Conservation (phyloP, 2,329 filamentous ascomycete species). For the Teratosphaeria viscida region DNA sequence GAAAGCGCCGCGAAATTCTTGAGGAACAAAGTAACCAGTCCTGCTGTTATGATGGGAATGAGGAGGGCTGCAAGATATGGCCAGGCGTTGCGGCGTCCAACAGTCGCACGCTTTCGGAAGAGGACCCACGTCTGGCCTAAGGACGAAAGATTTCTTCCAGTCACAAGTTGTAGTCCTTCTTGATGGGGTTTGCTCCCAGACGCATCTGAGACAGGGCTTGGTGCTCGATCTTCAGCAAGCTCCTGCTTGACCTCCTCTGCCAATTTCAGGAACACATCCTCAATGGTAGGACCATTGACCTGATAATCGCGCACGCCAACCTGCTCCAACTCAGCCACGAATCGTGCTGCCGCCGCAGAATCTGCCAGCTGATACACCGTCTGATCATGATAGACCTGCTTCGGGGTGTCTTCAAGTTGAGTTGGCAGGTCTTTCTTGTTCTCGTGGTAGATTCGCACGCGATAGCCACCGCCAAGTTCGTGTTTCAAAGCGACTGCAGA, state of each 20-base stretch:
- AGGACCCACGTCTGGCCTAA: constrained; percentile 61
- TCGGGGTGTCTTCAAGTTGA: constrained; percentile 16
- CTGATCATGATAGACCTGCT: constrained; percentile 54
- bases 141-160: constrained; percentile 60
- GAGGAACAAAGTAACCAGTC: constrained; percentile 68
- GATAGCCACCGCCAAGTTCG: constrained; percentile 70
- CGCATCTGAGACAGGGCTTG: constrained; percentile 7
- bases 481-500: constrained; percentile 82
- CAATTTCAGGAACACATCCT: constrained; percentile 81
- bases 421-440: constrained; percentile 19
- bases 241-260: constrained; percentile 66
- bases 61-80: constrained; percentile 65
- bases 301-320: constrained; percentile 65
- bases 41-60: constrained; percentile 70
- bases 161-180: constrained; percentile 42
- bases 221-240: constrained; percentile 19
- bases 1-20: constrained; percentile 43
- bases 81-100: constrained; percentile 68
- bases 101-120: constrained; percentile 65
- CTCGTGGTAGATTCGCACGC: constrained; percentile 61
- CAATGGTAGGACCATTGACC: constrained; percentile 79
- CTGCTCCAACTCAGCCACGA: constrained; percentile 59
- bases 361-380: constrained; percentile 61
- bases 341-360: constrained; percentile 58
- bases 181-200: constrained; percentile 6